These are phyloP conservation scores for Dictyostelium capitatum DNA, from an alignment of 78 protist species.

Conservation along the genomic window DNA sequence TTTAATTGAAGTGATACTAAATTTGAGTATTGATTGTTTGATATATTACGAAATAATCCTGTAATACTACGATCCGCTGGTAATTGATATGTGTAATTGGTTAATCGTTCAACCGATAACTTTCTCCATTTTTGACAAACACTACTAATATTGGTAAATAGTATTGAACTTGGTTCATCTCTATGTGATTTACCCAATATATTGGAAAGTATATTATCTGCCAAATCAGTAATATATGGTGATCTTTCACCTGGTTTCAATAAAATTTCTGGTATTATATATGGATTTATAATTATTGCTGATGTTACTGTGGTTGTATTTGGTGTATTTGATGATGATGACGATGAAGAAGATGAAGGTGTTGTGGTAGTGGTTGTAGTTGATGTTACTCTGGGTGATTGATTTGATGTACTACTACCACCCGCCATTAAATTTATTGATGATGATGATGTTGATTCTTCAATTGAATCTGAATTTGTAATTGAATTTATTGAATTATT, in stretches of 20 bases:
- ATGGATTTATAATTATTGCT: neutral
- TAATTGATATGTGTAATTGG: slow-evolving; percentile 42
- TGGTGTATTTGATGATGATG: slow-evolving; percentile 10
- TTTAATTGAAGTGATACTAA: slow-evolving; percentile 40
- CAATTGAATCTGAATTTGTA: slow-evolving; percentile 25
- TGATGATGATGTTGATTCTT: slow-evolving; percentile 22
- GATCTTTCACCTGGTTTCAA: slow-evolving; percentile 59
- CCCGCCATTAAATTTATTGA: slow-evolving; percentile 25
- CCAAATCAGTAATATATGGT: slow-evolving; percentile 36
- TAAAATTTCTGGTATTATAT: slow-evolving; percentile 53
- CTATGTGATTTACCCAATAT: slow-evolving; percentile 64
- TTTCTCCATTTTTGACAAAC: slow-evolving; percentile 49
- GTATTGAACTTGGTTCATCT: slow-evolving; percentile 52
- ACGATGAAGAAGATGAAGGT: neutral
- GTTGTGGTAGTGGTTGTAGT: neutral
- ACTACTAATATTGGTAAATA: slow-evolving; percentile 21
- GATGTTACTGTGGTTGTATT: neutral
- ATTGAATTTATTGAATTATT: neutral
- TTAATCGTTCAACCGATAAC: slow-evolving; percentile 19
- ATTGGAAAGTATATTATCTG: slow-evolving; percentile 20
- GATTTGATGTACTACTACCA: slow-evolving; percentile 11
- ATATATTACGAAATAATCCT: slow-evolving; percentile 30
- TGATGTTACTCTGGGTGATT: slow-evolving; percentile 10
- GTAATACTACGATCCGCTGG: slow-evolving; percentile 63
- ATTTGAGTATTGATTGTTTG: slow-evolving; percentile 49